Base-by-base conservation (phyloP, 352 stramenopile species). In the Hyaloperonospora arabidopsidis region DNA sequence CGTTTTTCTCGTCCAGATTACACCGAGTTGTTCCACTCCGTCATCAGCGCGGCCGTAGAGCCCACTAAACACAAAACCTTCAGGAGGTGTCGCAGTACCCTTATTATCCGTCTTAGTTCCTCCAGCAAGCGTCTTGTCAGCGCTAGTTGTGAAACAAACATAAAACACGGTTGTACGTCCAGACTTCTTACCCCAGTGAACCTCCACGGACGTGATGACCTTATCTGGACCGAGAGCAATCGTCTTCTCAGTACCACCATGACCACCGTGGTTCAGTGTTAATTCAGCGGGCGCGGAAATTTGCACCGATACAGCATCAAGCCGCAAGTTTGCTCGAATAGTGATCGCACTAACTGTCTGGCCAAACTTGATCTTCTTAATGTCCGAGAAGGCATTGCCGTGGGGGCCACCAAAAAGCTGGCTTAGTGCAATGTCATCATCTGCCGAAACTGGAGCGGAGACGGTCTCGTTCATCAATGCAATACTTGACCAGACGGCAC, bases 181-280 rank as follows among this genome's bases (percentile, higher is more conserved):
- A 25, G 57, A 47, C 19, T 80, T 66, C 67, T 78, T 68, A n/a
- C 22, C 74, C 67, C 59, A 68, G 49, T 84, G 74, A 21, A 59
- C 22, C 49, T 84, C 71, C 40, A 80, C 62, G 0, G 57, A 63
- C 10, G 39, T 63, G 13, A 66, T 63, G 36, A 36, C 36, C 29
- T 69, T 57, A 6, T 62, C 69, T 5, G 51, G 39, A 29, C 49
- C 64, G 0, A 82, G 62, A 49, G 55, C 64, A 12, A 84, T 59
- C n/a, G 61, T 74, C 38, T 65, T 18, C 5, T 65, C 52, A 2
- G 25, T 65, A 49, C 74, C 74, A 14, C 69, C 74, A 2, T 13
- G 47, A 19, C 71, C 71, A 29, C 74, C 74, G 49, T 84, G 71
- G 13, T 59, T 39, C 46, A 76, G 54, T 0, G 59, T 68, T 15